phyloP scores from a whole-genome alignment of 306 rosid genomes.

The Cicer chorassanicum region DNA sequence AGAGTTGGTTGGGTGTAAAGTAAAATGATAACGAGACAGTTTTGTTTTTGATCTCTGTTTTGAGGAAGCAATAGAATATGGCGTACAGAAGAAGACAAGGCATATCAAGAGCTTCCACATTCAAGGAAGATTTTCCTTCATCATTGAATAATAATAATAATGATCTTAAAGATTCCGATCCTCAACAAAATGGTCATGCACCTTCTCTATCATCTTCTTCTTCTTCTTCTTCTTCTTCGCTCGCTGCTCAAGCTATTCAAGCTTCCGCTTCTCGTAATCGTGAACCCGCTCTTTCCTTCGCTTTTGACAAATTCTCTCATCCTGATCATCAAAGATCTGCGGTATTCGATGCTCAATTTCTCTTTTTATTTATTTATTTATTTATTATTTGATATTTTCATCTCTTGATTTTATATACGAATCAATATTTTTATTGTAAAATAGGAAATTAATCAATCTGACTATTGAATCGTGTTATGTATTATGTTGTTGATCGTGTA shows the following conservation, averaged over 20 bases:
- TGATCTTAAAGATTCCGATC: constrained; percentile 31
- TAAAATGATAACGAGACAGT: constrained; percentile 34
- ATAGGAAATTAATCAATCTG: neutral
- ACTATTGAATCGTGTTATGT: neutral
- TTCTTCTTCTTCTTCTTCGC: constrained; percentile 52
- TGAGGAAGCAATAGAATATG: constrained; percentile 47
- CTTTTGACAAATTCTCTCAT: constrained; percentile 38
- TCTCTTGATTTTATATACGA: neutral
- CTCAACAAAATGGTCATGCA: constrained; percentile 12
- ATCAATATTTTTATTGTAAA: neutral
- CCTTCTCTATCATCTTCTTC: constrained; percentile 40
- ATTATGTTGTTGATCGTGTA: neutral
- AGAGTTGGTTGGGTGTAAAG: constrained; percentile 51
- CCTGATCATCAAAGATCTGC: constrained; percentile 59
- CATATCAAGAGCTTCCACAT: constrained; percentile 70
- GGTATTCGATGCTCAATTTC: constrained; percentile 47
- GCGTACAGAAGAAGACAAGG: constrained; percentile 94
- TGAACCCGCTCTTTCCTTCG: constrained; percentile 57
- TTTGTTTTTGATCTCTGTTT: constrained; percentile 30
- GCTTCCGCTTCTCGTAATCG: constrained; percentile 61
- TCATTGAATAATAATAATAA: constrained; percentile 35
- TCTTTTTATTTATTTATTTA: neutral
- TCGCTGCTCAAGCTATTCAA: constrained; percentile 78
- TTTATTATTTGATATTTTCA: neutral
- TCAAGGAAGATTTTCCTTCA: constrained; percentile 74